A percentile compares a stretch with the other conserved stretches of the same genome.
Conservation (phyloP, 164 flowering plant species). For the Chimonanthus praecox region DNA sequence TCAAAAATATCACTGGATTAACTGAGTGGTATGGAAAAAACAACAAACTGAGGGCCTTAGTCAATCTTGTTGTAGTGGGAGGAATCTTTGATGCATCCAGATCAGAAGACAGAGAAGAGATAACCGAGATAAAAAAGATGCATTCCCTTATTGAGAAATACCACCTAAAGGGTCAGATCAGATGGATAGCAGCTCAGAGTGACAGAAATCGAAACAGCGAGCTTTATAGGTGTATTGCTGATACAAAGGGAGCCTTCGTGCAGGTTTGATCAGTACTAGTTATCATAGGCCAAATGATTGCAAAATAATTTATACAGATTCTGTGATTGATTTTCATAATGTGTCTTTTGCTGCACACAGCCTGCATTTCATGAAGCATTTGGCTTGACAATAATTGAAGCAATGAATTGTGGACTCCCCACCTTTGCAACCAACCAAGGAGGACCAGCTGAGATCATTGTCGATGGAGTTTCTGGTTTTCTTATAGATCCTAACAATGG, state of each 20-base stretch:
- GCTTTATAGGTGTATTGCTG: constrained; percentile 81
- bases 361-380: constrained; percentile 92
- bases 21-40: constrained; percentile 89
- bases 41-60: constrained; percentile 59
- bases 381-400: constrained; percentile 90
- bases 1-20: constrained; percentile 86
- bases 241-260: constrained; percentile 86
- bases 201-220: constrained; percentile 77
- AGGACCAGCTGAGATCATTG: constrained; percentile 91
- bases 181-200: constrained; percentile 96
- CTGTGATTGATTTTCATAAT: background rate
- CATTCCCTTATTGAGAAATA: constrained; percentile 60
- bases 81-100: constrained; percentile 80
- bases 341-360: constrained; percentile 13
- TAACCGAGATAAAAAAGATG: constrained; percentile 82
- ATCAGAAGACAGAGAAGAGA: constrained; percentile 91
- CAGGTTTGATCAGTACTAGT: constrained; percentile 19
- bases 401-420: constrained; percentile 92
- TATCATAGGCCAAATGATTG: background rate
- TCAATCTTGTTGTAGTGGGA: constrained; percentile 80
- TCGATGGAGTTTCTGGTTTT: constrained; percentile 84
- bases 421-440: constrained; percentile 95
- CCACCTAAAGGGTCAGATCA: constrained; percentile 68
- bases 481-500: constrained; percentile 85
- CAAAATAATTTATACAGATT: background rate